A percentile compares a stretch with the other conserved stretches of the same genome.
Evolutionary conservation across 176 grass and related monocot species (phyloP).

Genomic region (Chrysopogon serrulatus): DNA sequence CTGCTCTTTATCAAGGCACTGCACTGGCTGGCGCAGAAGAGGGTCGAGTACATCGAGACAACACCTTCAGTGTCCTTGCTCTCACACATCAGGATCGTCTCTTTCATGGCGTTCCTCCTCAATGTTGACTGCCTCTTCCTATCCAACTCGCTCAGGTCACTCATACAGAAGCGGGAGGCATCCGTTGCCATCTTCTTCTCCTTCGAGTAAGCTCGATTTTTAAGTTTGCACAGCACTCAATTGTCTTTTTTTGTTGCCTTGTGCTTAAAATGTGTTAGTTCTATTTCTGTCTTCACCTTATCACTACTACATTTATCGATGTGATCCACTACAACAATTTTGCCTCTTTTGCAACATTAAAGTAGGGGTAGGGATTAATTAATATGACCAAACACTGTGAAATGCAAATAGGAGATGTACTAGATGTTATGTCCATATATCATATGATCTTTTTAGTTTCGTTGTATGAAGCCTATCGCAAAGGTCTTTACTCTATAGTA

Average conservation of each 20-base stretch:
- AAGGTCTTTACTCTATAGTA: not conserved
- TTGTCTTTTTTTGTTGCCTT: not conserved
- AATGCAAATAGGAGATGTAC: not conserved
- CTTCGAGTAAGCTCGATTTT: constrained; percentile 73
- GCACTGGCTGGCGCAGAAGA: constrained; percentile 89
- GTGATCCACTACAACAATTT: not conserved
- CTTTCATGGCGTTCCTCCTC: constrained; percentile 83
- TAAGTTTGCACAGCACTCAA: not conserved
- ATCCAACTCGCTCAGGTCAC: constrained; percentile 51
- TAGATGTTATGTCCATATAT: not conserved
- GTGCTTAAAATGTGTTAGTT: not conserved
- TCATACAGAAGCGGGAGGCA: constrained; percentile 59
- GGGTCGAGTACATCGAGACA: constrained; percentile 92
- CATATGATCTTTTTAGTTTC: not conserved
- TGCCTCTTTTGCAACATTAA: not conserved
- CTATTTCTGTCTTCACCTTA: not conserved
- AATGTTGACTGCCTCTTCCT: constrained; percentile 72
- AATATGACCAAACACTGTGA: not conserved
- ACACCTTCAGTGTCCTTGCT: constrained; percentile 76
- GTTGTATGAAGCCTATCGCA: not conserved
- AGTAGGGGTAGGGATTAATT: not conserved
- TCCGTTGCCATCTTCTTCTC: constrained; percentile 94
- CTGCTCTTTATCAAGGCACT: constrained; percentile 75
- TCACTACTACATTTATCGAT: not conserved
- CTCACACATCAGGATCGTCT: constrained; percentile 78